A percentile compares a stretch with the other conserved stretches of the same genome.
Conservation (phyloP, 2,329 filamentous ascomycete species). For the Fonsecaea multimorphosa region DNA sequence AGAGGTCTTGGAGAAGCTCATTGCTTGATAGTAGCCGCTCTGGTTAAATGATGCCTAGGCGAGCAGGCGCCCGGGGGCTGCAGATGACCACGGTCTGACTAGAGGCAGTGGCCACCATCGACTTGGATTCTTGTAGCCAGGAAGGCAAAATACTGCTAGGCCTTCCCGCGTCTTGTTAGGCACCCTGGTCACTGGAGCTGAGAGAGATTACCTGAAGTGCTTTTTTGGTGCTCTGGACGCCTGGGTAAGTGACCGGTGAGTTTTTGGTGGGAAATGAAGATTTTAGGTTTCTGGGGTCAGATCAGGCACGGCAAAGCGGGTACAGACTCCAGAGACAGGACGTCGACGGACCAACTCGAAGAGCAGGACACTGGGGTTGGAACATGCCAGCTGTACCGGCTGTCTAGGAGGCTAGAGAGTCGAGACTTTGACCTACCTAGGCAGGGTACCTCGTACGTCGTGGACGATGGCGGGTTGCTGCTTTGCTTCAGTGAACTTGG, state of each 20-base stretch:
- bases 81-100: constrained; percentile 18
- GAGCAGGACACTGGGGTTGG: no score
- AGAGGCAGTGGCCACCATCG: constrained; percentile 7
- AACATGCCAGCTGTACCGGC: no score
- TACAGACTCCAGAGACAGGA: neutral
- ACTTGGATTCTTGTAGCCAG: neutral
- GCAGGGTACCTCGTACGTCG: no score
- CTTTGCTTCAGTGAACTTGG: neutral
- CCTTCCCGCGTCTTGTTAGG: constrained; percentile 6
- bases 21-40: constrained; percentile 24
- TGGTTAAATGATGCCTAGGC: constrained; percentile 20
- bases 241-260: constrained; percentile 10
- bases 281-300: constrained; percentile 9
- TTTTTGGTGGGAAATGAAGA: constrained; percentile 8
- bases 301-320: neutral
- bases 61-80: constrained; percentile 15
- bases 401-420: neutral
- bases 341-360: neutral
- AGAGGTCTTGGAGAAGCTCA: constrained; percentile 17
- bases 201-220: neutral
- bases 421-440: constrained; percentile 4
- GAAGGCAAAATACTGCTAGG: neutral
- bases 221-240: neutral
- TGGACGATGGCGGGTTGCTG: neutral
- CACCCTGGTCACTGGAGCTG: constrained; percentile 2